Percentiles rank a stretch among this genome's conserved stretches.
These are phyloP conservation scores for Boletus rex-veris DNA, from an alignment of 768 basidiomycete species.

Conservation along the genomic window DNA sequence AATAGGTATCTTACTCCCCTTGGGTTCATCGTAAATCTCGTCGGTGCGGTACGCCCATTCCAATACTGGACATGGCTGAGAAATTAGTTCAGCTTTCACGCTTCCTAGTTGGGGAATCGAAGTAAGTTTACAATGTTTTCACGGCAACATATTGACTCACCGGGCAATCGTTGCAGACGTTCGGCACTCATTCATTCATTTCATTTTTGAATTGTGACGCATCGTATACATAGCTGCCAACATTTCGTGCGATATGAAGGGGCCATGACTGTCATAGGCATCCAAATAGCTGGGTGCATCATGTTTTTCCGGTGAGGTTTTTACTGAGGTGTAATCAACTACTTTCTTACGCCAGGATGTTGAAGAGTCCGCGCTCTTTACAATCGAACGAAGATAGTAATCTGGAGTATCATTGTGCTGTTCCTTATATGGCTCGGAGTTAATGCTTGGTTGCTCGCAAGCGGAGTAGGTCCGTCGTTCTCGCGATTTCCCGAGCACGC, in stretches of 20 bases:
- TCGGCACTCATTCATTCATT: neutral
- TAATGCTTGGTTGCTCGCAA: slow-evolving; percentile 53
- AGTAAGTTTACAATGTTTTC: slow-evolving; percentile 6
- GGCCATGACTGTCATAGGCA: slow-evolving; percentile 40
- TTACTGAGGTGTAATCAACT: neutral
- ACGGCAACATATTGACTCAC: neutral
- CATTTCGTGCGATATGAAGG: slow-evolving; percentile 53
- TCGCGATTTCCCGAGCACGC: neutral
- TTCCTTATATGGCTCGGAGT: slow-evolving; percentile 44
- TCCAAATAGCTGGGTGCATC: slow-evolving; percentile 38
- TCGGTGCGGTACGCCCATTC: slow-evolving; percentile 21
- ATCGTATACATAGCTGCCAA: slow-evolving; percentile 34
- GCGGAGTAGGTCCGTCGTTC: slow-evolving; percentile 44
- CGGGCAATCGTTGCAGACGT: slow-evolving; percentile 8
- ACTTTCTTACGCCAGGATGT: neutral
- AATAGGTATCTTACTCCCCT: slow-evolving; percentile 65
- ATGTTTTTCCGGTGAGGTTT: slow-evolving; percentile 41
- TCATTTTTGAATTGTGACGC: neutral
- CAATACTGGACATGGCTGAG: neutral
- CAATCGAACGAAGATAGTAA: neutral
- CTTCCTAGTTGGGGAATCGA: slow-evolving; percentile 12
- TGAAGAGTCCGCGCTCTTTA: slow-evolving; percentile 21
- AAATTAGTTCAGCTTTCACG: slow-evolving; percentile 10
- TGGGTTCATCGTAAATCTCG: slow-evolving; percentile 56
- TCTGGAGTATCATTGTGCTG: slow-evolving; percentile 22